phyloP scores from a whole-genome alignment of 1,139 yeast species.

The Hyphopichia fennica region DNA sequence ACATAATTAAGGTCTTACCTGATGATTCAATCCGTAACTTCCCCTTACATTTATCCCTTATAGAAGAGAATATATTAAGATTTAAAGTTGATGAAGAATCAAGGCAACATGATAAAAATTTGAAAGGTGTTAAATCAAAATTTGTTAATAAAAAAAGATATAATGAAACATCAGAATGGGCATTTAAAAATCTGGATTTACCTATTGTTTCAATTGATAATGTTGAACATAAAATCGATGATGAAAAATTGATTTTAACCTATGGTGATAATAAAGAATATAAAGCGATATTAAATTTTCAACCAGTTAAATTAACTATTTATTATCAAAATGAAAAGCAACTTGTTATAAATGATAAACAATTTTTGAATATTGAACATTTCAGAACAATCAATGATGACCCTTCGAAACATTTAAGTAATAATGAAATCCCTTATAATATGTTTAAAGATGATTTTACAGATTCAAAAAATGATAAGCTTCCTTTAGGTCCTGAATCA shows the following conservation, averaged over 20 bases:
- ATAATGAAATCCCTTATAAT: constrained; percentile 58
- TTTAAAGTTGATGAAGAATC: constrained; percentile 63
- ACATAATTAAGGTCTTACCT: constrained; percentile 42
- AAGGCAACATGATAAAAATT: constrained; percentile 17
- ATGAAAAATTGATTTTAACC: constrained; percentile 24
- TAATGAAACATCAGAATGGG: constrained; percentile 62
- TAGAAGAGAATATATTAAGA: constrained; percentile 57
- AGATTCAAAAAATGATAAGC: constrained; percentile 58
- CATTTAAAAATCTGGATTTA: constrained; percentile 35
- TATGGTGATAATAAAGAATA: constrained; percentile 44
- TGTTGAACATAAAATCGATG: constrained; percentile 4
- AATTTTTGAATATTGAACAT: constrained; percentile 79
- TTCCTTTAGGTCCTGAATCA: constrained; percentile 89
- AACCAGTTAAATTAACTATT: constrained; percentile 56
- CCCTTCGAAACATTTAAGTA: constrained; percentile 40
- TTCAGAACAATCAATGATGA: constrained; percentile 47
- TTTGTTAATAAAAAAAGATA: constrained; percentile 48
- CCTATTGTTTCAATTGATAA: constrained; percentile 5
- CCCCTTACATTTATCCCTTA: constrained; percentile 57
- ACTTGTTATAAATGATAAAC: constrained; percentile 64
- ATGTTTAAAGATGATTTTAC: constrained; percentile 61
- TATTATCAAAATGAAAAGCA: constrained; percentile 44
- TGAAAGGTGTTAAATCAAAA: constrained; percentile 11
- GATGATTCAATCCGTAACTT: constrained; percentile 30
- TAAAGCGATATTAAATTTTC: constrained; percentile 39